These are phyloP conservation scores for Penicillium sp. DNA, from an alignment of 2,329 filamentous ascomycete species.

Conservation along the genomic window DNA sequence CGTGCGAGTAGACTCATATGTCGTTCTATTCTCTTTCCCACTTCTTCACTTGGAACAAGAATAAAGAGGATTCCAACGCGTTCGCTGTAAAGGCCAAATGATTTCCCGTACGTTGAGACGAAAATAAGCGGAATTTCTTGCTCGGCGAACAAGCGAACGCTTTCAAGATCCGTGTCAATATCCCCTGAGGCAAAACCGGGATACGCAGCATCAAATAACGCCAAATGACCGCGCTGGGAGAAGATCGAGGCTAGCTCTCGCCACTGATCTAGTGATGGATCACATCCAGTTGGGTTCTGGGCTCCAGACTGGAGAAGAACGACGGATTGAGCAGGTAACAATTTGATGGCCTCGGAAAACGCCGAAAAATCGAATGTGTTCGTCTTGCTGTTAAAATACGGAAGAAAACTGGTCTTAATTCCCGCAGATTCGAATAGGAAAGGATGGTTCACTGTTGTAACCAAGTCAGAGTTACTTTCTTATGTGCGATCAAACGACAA, in stretches of 20 bases:
- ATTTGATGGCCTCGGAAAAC: slow-evolving; percentile 3
- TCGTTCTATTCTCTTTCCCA: slow-evolving; percentile 3
- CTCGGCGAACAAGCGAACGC: slow-evolving; percentile 13
- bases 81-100: slow-evolving; percentile 17
- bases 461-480: neutral
- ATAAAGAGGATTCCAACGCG: slow-evolving; percentile 13
- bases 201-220: slow-evolving; percentile 18
- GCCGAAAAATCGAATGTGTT: slow-evolving; percentile 11
- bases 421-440: slow-evolving; percentile 8
- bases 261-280: slow-evolving; percentile 15
- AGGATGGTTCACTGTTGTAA: slow-evolving; percentile 12
- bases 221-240: slow-evolving; percentile 9
- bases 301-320: slow-evolving; percentile 14
- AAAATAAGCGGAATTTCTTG: slow-evolving; percentile 12
- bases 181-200: slow-evolving; percentile 16
- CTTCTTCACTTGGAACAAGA: slow-evolving; percentile 8
- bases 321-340: slow-evolving; percentile 13
- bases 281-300: slow-evolving; percentile 17
- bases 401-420: slow-evolving; percentile 11
- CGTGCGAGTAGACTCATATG: slow-evolving; percentile 10
- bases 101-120: slow-evolving; percentile 14
- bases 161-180: slow-evolving; percentile 10
- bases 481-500: neutral
- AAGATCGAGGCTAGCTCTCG: slow-evolving; percentile 9
- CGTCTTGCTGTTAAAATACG: slow-evolving; percentile 12